phyloP scores from a whole-genome alignment of 2,329 filamentous ascomycete species.

The Endoconidiophora laricicola region DNA sequence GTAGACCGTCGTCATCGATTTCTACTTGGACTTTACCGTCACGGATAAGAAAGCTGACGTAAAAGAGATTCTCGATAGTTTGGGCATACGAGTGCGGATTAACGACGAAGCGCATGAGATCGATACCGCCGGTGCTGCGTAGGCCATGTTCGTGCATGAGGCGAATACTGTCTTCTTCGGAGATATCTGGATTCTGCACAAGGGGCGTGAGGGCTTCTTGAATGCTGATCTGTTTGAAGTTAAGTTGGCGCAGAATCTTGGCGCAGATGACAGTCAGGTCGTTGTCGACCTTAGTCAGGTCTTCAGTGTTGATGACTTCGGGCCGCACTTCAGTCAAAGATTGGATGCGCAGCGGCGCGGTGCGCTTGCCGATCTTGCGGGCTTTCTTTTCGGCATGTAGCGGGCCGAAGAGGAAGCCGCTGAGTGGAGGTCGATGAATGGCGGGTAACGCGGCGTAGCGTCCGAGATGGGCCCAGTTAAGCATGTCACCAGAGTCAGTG shows the following conservation, averaged over 20 bases:
- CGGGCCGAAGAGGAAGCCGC: slow-evolving; percentile 75
- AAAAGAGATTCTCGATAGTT: slow-evolving; percentile 93
- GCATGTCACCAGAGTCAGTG: slow-evolving; percentile 54
- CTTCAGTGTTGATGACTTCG: slow-evolving; percentile 56
- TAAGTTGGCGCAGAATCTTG: slow-evolving; percentile 51
- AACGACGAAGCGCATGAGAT: slow-evolving; percentile 72
- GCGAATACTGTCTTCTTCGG: slow-evolving; percentile 27
- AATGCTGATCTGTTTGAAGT: slow-evolving; percentile 28
- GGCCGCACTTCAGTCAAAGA: slow-evolving; percentile 57
- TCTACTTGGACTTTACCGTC: slow-evolving; percentile 67
- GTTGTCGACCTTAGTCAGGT: slow-evolving; percentile 61
- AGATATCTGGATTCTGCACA: slow-evolving; percentile 27
- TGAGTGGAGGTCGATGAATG: slow-evolving; percentile 57
- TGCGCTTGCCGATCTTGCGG: slow-evolving; percentile 53
- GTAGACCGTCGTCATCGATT: slow-evolving; percentile 55
- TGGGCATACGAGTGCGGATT: slow-evolving; percentile 86
- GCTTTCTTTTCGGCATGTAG: slow-evolving; percentile 75
- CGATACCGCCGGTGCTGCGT: slow-evolving; percentile 51
- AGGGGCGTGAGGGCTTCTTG: slow-evolving; percentile 29
- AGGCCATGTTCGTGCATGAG: slow-evolving; percentile 52
- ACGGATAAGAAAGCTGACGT: slow-evolving; percentile 81
- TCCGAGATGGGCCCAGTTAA: slow-evolving; percentile 79
- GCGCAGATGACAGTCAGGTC: slow-evolving; percentile 65
- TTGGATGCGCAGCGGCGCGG: slow-evolving; percentile 51
- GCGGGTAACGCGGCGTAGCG: slow-evolving; percentile 57